Base-by-base conservation (phyloP, 1,139 yeast genomes). In the Yamadazyma sp. region DNA sequence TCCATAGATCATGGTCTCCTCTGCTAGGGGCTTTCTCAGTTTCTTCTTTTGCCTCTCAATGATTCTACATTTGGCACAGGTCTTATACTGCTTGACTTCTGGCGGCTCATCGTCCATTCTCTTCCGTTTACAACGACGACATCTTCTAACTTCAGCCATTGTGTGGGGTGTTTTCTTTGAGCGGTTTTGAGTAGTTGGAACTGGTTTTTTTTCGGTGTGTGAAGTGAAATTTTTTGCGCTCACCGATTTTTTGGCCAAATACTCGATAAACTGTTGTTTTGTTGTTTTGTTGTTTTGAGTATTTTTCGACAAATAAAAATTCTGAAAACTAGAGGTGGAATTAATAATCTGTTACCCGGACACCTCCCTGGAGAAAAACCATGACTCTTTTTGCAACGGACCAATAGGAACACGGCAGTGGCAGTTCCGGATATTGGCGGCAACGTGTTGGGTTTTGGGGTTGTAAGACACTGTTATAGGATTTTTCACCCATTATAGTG, bases 61-160 rank as follows among this genome's bases (percentile, higher is more conserved):
- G 53, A 76, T 74, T 46, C 83, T 69, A 57, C 83, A 77, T 46
- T 77, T 75, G 55, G 79, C 79, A 60, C 83, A 77, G 2, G 83
- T 77, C 49, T 76, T 76, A 56, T 75, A 77, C 50, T 75, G 80
- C 48, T 74, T 64, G 33, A 77, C 81, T 47, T 76, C 81, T 1
- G 77, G 73, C n/a, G 79, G 79, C 56, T 77, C 83, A 45, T 76
- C 79, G 42, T 73, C 77, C 50, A 75, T 69, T 63, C 83, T 69
- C 69, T 73, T 73, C 44, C 81, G 61, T 52, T 77, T 77, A 61
- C 83, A 77, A 50, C 83, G 75, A 57, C 83, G 80, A 52, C 83
- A 77, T 52, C 75, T 60, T 61, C 75, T 67, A 28, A 59, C 56
- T 38, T 63, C 68, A 37, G 51, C 45, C 54, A 49, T 49, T 20